A percentile compares a stretch with the other conserved stretches of the same genome.
Conservation (phyloP, 2,329 filamentous ascomycete genomes). For the Fusarium verrucosum region DNA sequence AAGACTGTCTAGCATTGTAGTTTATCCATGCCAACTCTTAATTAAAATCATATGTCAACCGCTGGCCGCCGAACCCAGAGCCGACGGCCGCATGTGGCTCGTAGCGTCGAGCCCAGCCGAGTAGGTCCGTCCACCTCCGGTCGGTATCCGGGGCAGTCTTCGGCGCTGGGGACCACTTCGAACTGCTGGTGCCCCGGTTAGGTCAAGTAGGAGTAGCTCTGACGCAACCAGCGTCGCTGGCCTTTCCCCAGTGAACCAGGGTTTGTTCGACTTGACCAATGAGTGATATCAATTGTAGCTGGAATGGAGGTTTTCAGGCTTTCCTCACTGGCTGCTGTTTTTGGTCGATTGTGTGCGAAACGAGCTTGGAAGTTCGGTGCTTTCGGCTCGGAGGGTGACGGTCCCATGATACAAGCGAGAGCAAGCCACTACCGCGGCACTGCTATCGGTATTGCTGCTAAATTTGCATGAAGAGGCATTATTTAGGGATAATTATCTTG, state of each 20-base stretch:
- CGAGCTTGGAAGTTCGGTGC: constrained; percentile 21
- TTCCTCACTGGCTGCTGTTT: constrained; percentile 19
- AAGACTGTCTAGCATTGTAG: background rate
- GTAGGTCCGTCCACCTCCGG: constrained; percentile 39
- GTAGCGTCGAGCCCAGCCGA: constrained; percentile 40
- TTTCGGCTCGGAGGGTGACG: constrained; percentile 21
- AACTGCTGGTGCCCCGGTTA: constrained; percentile 18
- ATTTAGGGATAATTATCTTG: background rate
- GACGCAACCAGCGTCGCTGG: constrained; percentile 35
- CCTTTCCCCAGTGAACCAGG: constrained; percentile 12
- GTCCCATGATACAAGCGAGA: constrained; percentile 15
- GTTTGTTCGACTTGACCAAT: constrained; percentile 21
- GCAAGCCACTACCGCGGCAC: background rate
- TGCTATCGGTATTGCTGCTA: background rate
- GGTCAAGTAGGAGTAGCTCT: constrained; percentile 25
- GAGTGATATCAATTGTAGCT: constrained; percentile 20
- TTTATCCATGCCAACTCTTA: background rate
- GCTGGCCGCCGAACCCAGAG: constrained; percentile 18
- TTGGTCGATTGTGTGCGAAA: constrained; percentile 18
- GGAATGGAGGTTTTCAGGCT: constrained; percentile 34
- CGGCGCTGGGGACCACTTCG: constrained; percentile 36
- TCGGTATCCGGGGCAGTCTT: constrained; percentile 42
- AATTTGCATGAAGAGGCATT: background rate
- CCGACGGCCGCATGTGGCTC: constrained; percentile 36
- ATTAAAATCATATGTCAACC: background rate